Base-by-base conservation (phyloP, 169 alveolate genomes). In the Eimeria brunetti region DNA sequence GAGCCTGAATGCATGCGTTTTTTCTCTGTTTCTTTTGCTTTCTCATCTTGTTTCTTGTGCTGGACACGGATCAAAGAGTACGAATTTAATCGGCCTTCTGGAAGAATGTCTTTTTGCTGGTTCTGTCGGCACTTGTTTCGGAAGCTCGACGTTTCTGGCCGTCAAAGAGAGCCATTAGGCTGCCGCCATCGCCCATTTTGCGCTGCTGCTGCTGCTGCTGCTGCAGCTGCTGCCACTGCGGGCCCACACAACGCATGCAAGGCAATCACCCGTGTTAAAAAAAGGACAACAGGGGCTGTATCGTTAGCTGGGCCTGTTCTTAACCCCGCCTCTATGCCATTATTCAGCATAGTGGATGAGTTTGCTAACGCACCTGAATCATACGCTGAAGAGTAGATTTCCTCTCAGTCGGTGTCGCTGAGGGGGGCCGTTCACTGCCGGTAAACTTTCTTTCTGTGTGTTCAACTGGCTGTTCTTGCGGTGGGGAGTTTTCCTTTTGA, bases 101-200 rank as follows among this genome's bases (percentile, higher is more conserved):
- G 76, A 84, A 84, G 27, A 27, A 84, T 33, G 91, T 14, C 76
- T 84, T 84, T 41, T 84, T 84, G 27, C n/a, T 11, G 41, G 91
- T 60, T 58, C 91, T 53, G 12, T 58, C 91, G 22, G 58, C 56
- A 30, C 67, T 44, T 16, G 91, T 58, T 44, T 84, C 91, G 12
- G 91, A 84, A 4, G 91, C 91, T 58, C 91, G 56, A 56, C 91
- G 91, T 58, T 84, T 84, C 91, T 84, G 91, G 78, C 91, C 91
- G 11, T 84, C 91, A n/a, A 84, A 84, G 33, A 84, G 91, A 22
- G 76, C 76, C 14, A 49, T 60, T 20, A 84, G 80, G 46, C 85
- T 56, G 38, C 75, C 78, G n/a, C 67, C 91, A 53, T 69, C 53
- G 60, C 76, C 76, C 9, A 41, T 60, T 14, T 49, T 64, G 44